Conservation (phyloP, 148 eudicot genomes). For the Hydrangea macrophylla region DNA sequence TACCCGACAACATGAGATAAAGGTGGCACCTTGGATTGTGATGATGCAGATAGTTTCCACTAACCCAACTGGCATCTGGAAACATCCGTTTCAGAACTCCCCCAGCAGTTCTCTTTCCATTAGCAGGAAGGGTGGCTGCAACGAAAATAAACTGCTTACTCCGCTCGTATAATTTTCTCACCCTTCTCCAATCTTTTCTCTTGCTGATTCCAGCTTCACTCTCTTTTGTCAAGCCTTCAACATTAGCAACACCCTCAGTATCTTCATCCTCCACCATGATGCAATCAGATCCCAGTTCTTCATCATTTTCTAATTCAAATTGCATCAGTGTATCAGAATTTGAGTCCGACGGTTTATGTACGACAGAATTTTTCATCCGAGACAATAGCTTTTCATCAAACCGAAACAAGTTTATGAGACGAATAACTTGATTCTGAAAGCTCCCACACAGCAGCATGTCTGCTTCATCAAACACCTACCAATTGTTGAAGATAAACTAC, state of each 20-base stretch:
- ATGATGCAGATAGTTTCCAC: conserved; percentile 77
- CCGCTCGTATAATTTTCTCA: conserved; percentile 61
- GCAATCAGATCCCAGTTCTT: conserved; percentile 24
- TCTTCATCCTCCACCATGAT: conserved; percentile 30
- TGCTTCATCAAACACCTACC: conserved; percentile 98
- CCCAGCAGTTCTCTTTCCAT: conserved; percentile 89
- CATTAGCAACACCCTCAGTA: conserved; percentile 21
- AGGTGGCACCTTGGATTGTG: conserved; percentile 78
- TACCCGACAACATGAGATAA: conserved; percentile 7
- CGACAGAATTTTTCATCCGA: conserved; percentile 27
- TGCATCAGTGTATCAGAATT: conserved; percentile 26
- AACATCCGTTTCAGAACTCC: conserved; percentile 77
- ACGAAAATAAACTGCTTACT: conserved; percentile 94
- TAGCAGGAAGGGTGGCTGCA: conserved; percentile 91
- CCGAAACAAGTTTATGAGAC: conserved; percentile 86
- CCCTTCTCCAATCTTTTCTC: conserved; percentile 73
- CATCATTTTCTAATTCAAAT: conserved; percentile 32
- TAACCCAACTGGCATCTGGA: conserved; percentile 86
- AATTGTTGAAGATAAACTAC: neutral
- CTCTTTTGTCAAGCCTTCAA: conserved; percentile 24
- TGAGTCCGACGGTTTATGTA: conserved; percentile 25
- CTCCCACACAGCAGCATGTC: conserved; percentile 91
- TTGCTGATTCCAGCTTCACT: conserved; percentile 20
- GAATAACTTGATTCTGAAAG: conserved; percentile 84
- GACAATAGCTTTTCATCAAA: conserved; percentile 88